Evolutionary conservation across 2,329 filamentous ascomycete genomes (phyloP).

Genomic region (Paraphaeosphaeria minitans): DNA sequence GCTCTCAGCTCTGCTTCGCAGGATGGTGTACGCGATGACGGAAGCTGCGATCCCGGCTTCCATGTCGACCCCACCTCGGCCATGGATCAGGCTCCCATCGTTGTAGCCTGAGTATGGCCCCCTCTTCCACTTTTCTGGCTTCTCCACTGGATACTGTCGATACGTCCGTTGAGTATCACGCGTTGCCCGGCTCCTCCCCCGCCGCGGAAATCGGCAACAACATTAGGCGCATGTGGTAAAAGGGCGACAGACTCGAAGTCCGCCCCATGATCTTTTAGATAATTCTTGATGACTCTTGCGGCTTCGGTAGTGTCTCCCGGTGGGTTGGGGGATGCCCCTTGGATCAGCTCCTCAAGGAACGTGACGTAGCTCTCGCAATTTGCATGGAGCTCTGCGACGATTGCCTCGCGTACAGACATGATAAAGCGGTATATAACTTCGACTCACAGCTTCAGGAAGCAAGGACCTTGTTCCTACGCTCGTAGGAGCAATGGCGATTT

Average conservation of each 20-base stretch:
- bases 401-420: background rate
- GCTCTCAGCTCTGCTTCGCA: constrained; percentile 17
- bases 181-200: constrained; percentile 28
- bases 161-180: constrained; percentile 51
- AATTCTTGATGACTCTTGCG: constrained; percentile 38
- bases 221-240: constrained; percentile 38
- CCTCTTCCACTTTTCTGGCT: constrained; percentile 41
- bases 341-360: constrained; percentile 43
- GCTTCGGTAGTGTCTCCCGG: constrained; percentile 47
- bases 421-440: background rate
- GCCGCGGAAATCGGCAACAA: constrained; percentile 41
- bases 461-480: background rate
- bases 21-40: constrained; percentile 47
- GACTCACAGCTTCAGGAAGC: background rate
- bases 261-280: constrained; percentile 32
- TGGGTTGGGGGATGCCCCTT: constrained; percentile 46
- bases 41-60: constrained; percentile 51
- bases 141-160: constrained; percentile 50
- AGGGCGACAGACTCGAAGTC: constrained; percentile 35
- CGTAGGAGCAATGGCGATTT: background rate
- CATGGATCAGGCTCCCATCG: constrained; percentile 41
- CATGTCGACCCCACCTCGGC: constrained; percentile 52
- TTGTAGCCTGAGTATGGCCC: constrained; percentile 48
- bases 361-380: constrained; percentile 32
- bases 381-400: constrained; percentile 31